Evolutionary conservation across 305 asterid genomes (phyloP), one percentile per base, ranked within the genome.

Genomic region (Solanum aculeatissimum): DNA sequence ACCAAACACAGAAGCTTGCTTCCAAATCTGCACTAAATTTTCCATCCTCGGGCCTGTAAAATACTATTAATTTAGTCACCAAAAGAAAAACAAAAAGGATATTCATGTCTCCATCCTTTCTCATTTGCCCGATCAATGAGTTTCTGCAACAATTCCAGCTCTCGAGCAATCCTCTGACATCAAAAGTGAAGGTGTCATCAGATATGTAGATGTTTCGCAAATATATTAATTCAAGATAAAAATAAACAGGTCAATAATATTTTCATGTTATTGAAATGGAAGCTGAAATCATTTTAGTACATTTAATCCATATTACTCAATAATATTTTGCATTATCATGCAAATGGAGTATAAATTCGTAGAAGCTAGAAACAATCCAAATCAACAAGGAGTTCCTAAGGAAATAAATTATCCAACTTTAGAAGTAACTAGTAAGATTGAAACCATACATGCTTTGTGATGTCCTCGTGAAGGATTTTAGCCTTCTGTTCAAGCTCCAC

Each of bases 91-190:
- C 25, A 2, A 4, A 89, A 94, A 92, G 99, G 99, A 96, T 96
- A 96, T 95, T 92, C 89, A 3, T 87, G 79, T 86, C 95, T 94
- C 93, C 97, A 87, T 82, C 99, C 99, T 93, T 95, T 94, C 87
- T 93, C 99, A 87, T 93, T 92, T 85, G 98, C 95, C 21, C 43
- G 90, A 12, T 90, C 91, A 27, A 91, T 92, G 84, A 53, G 93
- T 11, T 42, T 74, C 75, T 82, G 86, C 94, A 94, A 81, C 87
- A 58, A 13, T 58, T 58, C 13, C 66, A 58, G 66, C 66, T 58
- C 66, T 21, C 66, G 66, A 21, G 66, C 66, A 58, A 58, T 58
- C 32, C 66, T 11, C 66, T 58, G 32, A 58, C 66, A 58, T 58
- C 23, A 58, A 58, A 6, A 58, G 66, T 2, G 4, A 21, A 21